phyloP scores from a whole-genome alignment of 805 yeast genomes.

The Pichia kluyveri region DNA sequence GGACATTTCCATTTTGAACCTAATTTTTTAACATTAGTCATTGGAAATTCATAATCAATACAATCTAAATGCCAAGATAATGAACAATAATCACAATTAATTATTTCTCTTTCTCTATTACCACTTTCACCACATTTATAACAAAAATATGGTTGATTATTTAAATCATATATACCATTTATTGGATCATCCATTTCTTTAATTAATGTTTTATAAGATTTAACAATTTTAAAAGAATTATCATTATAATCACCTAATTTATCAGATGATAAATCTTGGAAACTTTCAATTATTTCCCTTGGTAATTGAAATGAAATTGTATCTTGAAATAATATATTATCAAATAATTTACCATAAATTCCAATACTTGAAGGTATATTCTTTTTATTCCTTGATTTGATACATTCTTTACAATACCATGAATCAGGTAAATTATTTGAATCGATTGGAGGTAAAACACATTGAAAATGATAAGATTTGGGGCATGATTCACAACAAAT shows the following conservation, averaged over 20 bases:
- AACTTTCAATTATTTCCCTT: constrained; percentile 54
- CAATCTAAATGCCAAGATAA: constrained; percentile 88
- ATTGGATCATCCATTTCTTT: constrained; percentile 49
- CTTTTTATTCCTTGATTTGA: constrained; percentile 26
- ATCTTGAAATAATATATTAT: constrained; percentile 48
- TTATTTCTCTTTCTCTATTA: constrained; percentile 38
- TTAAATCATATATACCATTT: constrained; percentile 48
- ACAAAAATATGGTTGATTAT: constrained; percentile 65
- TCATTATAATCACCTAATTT: constrained; percentile 65
- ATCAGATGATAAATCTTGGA: constrained; percentile 62
- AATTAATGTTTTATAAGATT: constrained; percentile 32
- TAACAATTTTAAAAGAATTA: constrained; percentile 43
- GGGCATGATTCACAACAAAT: constrained; percentile 95
- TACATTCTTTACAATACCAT: constrained; percentile 84
- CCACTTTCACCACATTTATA: constrained; percentile 62
- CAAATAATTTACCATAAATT: constrained; percentile 46
- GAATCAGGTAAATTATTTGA: constrained; percentile 69
- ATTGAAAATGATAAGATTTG: constrained; percentile 80
- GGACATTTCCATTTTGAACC: constrained; percentile 91
- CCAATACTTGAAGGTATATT: constrained; percentile 27
- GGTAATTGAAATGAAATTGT: constrained; percentile 69
- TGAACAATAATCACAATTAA: constrained; percentile 77
- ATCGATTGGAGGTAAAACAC: constrained; percentile 85
- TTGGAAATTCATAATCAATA: constrained; percentile 48
- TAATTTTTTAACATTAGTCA: constrained; percentile 59